These are phyloP conservation scores for Allium sativum DNA, from an alignment of 106 monocot genomes.

Conservation along the genomic window DNA sequence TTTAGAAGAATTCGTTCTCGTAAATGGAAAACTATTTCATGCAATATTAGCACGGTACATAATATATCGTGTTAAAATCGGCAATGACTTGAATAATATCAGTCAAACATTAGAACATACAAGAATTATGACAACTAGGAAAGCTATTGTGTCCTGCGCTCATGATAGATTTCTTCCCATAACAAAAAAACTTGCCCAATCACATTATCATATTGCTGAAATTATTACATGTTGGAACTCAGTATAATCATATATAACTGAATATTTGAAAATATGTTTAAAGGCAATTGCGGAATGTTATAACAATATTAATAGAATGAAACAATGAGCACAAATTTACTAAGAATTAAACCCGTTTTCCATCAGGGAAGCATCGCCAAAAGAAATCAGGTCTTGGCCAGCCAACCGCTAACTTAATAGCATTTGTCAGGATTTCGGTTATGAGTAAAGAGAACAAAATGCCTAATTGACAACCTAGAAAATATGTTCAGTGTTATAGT, in stretches of 20 bases:
- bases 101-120: conserved; percentile 45
- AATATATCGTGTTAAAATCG: background rate
- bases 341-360: conserved; percentile 28
- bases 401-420: conserved; percentile 43
- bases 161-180: conserved; percentile 25
- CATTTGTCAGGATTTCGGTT: conserved; percentile 35
- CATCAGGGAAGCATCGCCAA: conserved; percentile 64
- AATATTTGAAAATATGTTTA: too few species aligned
- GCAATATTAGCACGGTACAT: background rate
- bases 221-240: too few species aligned
- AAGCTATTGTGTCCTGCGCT: conserved; percentile 58
- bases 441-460: conserved; percentile 42
- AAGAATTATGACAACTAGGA: conserved; percentile 61
- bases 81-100: background rate
- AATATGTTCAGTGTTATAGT: too few species aligned
- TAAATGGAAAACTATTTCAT: too few species aligned
- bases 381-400: conserved; percentile 60
- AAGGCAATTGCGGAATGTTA: too few species aligned
- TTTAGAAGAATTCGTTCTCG: too few species aligned
- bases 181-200: conserved; percentile 42
- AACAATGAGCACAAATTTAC: too few species aligned
- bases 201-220: background rate
- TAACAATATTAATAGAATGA: too few species aligned
- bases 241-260: too few species aligned
- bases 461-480: conserved; percentile 6